These are phyloP conservation scores for Sarocladium kiliense DNA, from an alignment of 2,329 filamentous ascomycete genomes.

Conservation along the genomic window DNA sequence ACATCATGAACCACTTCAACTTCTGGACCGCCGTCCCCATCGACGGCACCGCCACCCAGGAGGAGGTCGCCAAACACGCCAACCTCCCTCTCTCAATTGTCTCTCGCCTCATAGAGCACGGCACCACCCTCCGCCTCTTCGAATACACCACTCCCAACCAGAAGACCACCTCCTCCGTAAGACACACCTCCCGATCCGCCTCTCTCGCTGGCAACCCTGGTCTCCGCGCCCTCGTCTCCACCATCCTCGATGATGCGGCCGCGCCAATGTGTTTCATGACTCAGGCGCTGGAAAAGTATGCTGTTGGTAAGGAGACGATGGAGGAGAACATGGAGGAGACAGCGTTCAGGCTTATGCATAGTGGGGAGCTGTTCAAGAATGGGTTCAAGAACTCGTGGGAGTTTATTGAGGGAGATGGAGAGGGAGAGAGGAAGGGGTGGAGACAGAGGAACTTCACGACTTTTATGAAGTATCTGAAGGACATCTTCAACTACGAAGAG, in stretches of 20 bases:
- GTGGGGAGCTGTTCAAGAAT: conserved; percentile 18
- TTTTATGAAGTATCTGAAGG: conserved; percentile 34
- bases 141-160: conserved; percentile 13
- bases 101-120: conserved; percentile 32
- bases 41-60: conserved; percentile 36
- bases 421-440: conserved; percentile 31
- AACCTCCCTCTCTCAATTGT: conserved; percentile 33
- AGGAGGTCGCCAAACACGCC: conserved; percentile 31
- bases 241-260: conserved; percentile 31
- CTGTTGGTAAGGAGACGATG: conserved; percentile 23
- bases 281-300: conserved; percentile 26
- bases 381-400: conserved; percentile 32
- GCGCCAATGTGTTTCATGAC: conserved; percentile 30
- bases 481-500: conserved; percentile 31
- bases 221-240: conserved; percentile 29
- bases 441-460: conserved; percentile 32
- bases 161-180: conserved; percentile 19
- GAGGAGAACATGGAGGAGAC: conserved; percentile 29
- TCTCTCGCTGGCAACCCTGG: conserved; percentile 27
- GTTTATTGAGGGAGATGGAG: conserved; percentile 34
- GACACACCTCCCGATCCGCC: conserved; percentile 33
- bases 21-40: conserved; percentile 47
- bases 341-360: conserved; percentile 30
- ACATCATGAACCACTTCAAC: conserved; percentile 46
- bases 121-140: conserved; percentile 33